Percentiles rank a stretch among this genome's conserved stretches.
Evolutionary conservation across 2,329 filamentous ascomycete genomes (phyloP).

Genomic region (Apiospora marii): DNA sequence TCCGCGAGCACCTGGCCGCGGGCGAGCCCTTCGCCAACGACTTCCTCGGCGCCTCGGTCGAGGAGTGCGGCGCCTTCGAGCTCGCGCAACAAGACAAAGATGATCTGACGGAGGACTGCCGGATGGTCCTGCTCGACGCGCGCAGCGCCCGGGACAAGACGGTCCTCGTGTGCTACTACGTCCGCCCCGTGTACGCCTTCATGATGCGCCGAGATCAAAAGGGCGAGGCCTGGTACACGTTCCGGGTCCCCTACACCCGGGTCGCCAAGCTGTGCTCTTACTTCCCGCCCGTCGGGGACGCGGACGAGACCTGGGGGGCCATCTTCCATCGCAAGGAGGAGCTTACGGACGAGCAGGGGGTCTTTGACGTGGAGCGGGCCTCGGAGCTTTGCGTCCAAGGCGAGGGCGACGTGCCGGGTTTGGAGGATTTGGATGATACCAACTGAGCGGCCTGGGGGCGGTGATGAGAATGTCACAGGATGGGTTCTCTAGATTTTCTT

Average conservation of each 20-base stretch:
- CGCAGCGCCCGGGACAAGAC: not conserved
- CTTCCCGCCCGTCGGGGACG: not conserved
- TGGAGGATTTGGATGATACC: too few relatives aligned
- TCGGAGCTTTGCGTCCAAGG: not conserved
- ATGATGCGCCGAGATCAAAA: not conserved
- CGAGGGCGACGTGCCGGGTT: not conserved
- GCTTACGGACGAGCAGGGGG: not conserved
- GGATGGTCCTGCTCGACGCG: not conserved
- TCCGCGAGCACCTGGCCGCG: not conserved
- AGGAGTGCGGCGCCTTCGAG: not conserved
- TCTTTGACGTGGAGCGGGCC: not conserved
- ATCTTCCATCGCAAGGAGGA: not conserved
- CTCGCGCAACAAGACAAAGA: not conserved
- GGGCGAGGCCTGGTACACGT: not conserved
- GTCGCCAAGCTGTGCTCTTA: not conserved
- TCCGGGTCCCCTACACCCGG: not conserved
- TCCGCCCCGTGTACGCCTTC: not conserved
- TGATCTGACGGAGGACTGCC: too few relatives aligned
- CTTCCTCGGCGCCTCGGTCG: not conserved
- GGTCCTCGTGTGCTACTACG: not conserved
- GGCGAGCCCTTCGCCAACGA: not conserved
- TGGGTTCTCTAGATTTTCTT: too few relatives aligned
- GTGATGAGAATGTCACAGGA: too few relatives aligned
- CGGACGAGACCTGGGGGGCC: not conserved
- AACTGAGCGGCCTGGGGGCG: too few relatives aligned